A percentile compares a stretch with the other conserved stretches of the same genome.
phyloP scores from a whole-genome alignment of 1,284 basidiomycete genomes.

The Leccinum huronense region DNA sequence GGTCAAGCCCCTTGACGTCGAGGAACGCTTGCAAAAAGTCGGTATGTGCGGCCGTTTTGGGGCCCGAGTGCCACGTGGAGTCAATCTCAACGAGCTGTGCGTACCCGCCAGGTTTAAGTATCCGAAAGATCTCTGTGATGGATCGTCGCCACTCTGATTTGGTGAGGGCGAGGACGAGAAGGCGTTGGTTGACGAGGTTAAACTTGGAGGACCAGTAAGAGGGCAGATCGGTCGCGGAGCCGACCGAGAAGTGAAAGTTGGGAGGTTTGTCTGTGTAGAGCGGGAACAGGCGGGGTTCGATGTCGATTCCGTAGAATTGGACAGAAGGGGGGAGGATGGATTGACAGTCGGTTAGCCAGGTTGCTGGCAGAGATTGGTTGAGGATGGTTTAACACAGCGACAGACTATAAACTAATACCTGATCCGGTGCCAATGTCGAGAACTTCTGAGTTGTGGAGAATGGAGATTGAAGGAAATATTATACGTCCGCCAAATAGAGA shows the following conservation, averaged over 20 bases:
- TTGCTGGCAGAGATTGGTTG: conserved; percentile 7
- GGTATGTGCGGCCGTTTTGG: conserved; percentile 12
- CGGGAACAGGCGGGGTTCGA: conserved; percentile 23
- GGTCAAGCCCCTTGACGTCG: conserved; percentile 8
- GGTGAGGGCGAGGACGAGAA: conserved; percentile 31
- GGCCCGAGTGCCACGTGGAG: conserved; percentile 22
- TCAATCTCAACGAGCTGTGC: conserved; percentile 33
- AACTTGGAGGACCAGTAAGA: conserved; percentile 28
- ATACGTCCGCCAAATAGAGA: conserved; percentile 16
- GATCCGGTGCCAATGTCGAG: conserved; percentile 24
- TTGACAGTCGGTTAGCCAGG: conserved; percentile 22
- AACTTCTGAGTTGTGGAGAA: conserved; percentile 12
- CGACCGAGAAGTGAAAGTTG: conserved; percentile 21
- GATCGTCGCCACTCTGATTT: conserved; percentile 21
- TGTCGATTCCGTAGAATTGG: conserved; percentile 26
- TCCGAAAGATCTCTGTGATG: conserved; percentile 30
- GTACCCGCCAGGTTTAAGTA: conserved; percentile 33
- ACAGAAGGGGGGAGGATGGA: conserved; percentile 15
- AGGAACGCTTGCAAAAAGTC: conserved; percentile 17
- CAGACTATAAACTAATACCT: conserved; percentile 9
- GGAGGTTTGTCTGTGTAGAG: conserved; percentile 3
- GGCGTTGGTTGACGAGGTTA: conserved; percentile 31
- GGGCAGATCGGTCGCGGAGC: conserved; percentile 19
- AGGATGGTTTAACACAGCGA: background rate
- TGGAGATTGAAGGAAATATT: conserved; percentile 10